These are phyloP conservation scores for Neoboletus brunneissimus DNA, from an alignment of 768 basidiomycete species.

Conservation along the genomic window DNA sequence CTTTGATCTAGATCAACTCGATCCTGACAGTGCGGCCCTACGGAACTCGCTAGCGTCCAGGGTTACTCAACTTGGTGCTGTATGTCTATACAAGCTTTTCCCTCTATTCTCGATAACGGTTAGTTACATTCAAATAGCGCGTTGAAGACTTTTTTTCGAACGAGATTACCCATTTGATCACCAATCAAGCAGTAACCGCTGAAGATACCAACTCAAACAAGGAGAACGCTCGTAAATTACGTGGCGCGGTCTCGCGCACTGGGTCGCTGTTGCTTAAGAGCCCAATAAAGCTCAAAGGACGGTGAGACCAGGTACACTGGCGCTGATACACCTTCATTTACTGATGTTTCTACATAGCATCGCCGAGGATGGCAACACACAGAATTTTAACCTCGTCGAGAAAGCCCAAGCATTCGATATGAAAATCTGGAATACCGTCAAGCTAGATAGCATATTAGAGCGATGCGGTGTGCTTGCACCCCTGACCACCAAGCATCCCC, in stretches of 20 bases:
- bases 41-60: conserved; percentile 48
- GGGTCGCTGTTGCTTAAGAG: conserved; percentile 46
- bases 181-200: conserved; percentile 46
- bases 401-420: conserved; percentile 71
- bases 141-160: conserved; percentile 88
- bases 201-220: conserved; percentile 49
- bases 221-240: conserved; percentile 54
- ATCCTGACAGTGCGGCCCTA: conserved; percentile 34
- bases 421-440: conserved; percentile 82
- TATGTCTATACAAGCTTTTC: conserved; percentile 42
- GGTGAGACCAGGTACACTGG: conserved; percentile 40
- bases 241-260: conserved; percentile 23
- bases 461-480: conserved; percentile 51
- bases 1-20: conserved; percentile 64
- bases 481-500: conserved; percentile 27
- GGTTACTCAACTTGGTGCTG: conserved; percentile 71
- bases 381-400: conserved; percentile 50
- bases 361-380: conserved; percentile 30
- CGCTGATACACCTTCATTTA: not conserved
- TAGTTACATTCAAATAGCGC: conserved; percentile 44
- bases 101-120: not conserved
- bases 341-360: conserved; percentile 16
- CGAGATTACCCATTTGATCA: conserved; percentile 85
- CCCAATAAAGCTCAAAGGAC: conserved; percentile 58
- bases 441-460: conserved; percentile 68